A percentile compares a stretch with the other conserved stretches of the same genome.
These are phyloP conservation scores for Torulaspora maleeae DNA, from an alignment of 805 yeast genomes.

Conservation along the genomic window DNA sequence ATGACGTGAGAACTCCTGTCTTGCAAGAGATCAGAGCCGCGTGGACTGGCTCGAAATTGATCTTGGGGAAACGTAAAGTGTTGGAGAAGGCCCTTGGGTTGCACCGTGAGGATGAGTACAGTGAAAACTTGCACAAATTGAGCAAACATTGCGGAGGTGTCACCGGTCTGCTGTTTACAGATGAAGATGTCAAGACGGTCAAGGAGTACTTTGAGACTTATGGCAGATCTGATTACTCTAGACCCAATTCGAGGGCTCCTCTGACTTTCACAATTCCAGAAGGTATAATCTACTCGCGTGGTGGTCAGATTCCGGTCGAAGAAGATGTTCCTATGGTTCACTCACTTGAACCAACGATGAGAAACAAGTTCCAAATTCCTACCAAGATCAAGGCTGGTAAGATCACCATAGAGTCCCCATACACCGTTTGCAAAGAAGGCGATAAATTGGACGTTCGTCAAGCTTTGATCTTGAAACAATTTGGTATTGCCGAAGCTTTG, in stretches of 20 bases:
- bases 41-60: constrained; percentile 85
- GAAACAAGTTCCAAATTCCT: constrained; percentile 86
- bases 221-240: constrained; percentile 73
- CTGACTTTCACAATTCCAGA: constrained; percentile 79
- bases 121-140: constrained; percentile 72
- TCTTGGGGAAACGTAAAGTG: constrained; percentile 90
- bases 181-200: constrained; percentile 87
- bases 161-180: constrained; percentile 82
- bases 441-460: constrained; percentile 82
- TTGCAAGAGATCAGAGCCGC: constrained; percentile 87
- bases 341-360: constrained; percentile 86
- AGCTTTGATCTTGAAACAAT: constrained; percentile 86
- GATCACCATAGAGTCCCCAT: constrained; percentile 69
- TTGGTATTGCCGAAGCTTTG: constrained; percentile 91
- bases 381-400: constrained; percentile 88
- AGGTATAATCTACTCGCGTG: constrained; percentile 90
- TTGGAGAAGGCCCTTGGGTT: constrained; percentile 90
- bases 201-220: constrained; percentile 77
- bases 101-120: constrained; percentile 82
- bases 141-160: constrained; percentile 65
- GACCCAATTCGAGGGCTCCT: constrained; percentile 85
- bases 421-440: constrained; percentile 73
- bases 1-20: constrained; percentile 93
- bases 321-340: constrained; percentile 97
- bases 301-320: constrained; percentile 83